These are phyloP conservation scores for Boletus subparvulus DNA, from an alignment of 768 basidiomycete species.

Conservation along the genomic window DNA sequence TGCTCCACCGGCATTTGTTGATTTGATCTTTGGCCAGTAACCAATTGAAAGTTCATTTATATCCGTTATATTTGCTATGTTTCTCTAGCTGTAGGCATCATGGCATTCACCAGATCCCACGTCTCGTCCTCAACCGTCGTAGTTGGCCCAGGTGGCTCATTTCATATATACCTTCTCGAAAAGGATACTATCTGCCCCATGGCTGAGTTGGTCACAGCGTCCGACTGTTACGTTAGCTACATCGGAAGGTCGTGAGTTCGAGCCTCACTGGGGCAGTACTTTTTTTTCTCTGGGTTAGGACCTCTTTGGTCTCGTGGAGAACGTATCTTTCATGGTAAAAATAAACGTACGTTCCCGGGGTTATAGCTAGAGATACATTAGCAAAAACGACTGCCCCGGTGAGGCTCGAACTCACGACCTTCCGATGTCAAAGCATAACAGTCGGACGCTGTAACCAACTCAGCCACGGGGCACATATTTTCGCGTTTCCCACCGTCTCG, in stretches of 20 bases:
- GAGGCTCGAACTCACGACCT: conserved; percentile 72
- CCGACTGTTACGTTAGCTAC: conserved; percentile 55
- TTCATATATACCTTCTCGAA: not conserved
- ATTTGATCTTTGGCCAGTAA: too few species aligned
- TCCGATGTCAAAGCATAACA: conserved; percentile 55
- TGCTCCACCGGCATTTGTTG: not conserved
- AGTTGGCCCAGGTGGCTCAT: too few species aligned
- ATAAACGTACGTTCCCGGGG: too few species aligned
- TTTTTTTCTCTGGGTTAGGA: not conserved
- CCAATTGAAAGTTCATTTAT: too few species aligned
- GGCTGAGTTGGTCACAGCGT: conserved; percentile 79
- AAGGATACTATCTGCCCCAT: conserved; percentile 49
- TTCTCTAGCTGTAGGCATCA: not conserved
- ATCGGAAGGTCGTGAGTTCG: conserved; percentile 73
- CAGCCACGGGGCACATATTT: conserved; percentile 61
- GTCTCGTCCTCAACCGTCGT: not conserved
- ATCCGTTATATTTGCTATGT: too few species aligned
- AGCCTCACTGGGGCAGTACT: conserved; percentile 59
- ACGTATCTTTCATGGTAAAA: not conserved
- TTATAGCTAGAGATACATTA: too few species aligned
- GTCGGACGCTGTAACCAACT: conserved; percentile 80
- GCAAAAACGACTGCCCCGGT: conserved; percentile 47
- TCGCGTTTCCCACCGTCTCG: too few species aligned
- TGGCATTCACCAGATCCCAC: not conserved
- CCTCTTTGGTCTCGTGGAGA: not conserved